Conservation (phyloP, 2,329 filamentous ascomycete genomes). For the Phyllosticta citribraziliensis region DNA sequence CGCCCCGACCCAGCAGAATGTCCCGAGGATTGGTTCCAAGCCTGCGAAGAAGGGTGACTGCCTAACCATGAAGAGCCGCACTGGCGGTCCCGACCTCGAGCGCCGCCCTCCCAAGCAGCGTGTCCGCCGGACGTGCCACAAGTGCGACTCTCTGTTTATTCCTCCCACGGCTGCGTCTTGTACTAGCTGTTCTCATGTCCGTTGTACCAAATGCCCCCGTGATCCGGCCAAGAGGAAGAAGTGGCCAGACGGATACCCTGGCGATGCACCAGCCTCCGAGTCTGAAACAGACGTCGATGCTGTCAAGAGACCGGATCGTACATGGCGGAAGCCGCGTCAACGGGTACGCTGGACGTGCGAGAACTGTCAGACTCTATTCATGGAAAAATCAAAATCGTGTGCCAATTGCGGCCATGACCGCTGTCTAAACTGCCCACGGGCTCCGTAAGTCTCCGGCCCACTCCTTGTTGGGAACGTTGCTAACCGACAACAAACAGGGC, state of each 20-base stretch:
- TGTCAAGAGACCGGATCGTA: slow-evolving; percentile 23
- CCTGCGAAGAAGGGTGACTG: slow-evolving; percentile 31
- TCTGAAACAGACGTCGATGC: slow-evolving; percentile 24
- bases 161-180: slow-evolving; percentile 49
- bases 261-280: slow-evolving; percentile 38
- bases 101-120: slow-evolving; percentile 63
- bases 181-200: slow-evolving; percentile 56
- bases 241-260: slow-evolving; percentile 61
- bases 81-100: slow-evolving; percentile 60
- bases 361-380: slow-evolving; percentile 51
- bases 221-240: slow-evolving; percentile 64
- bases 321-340: slow-evolving; percentile 35
- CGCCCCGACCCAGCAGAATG: not conserved
- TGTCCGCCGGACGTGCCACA: slow-evolving; percentile 66
- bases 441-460: slow-evolving; percentile 24
- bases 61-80: slow-evolving; percentile 55
- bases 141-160: slow-evolving; percentile 55
- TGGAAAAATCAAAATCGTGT: slow-evolving; percentile 47
- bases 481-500: slow-evolving; percentile 29
- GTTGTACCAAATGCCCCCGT: slow-evolving; percentile 72
- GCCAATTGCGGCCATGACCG: slow-evolving; percentile 51
- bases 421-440: slow-evolving; percentile 49
- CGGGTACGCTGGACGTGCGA: slow-evolving; percentile 46
- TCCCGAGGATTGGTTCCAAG: slow-evolving; percentile 4
- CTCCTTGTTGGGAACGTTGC: not conserved